Evolutionary conservation across 108 stramenopile species (phyloP).

Genomic region (Skeletonema menzelii): DNA sequence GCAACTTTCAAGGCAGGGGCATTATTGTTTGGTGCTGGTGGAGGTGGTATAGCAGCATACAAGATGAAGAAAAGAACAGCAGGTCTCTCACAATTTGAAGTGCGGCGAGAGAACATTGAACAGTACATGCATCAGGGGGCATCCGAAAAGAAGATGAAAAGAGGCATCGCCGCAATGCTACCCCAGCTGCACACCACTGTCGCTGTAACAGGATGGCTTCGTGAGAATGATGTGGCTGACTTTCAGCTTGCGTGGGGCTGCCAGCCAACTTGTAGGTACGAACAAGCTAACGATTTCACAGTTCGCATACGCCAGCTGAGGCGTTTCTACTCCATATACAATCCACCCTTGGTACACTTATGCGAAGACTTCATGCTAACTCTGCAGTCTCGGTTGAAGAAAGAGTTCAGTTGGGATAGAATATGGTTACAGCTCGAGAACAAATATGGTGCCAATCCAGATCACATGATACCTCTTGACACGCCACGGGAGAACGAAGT

Average conservation of each 20-base stretch:
- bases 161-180: conserved; percentile 37
- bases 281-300: conserved; percentile 29
- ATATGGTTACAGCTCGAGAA: conserved; percentile 43
- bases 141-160: conserved; percentile 44
- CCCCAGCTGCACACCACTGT: conserved; percentile 57
- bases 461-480: conserved; percentile 50
- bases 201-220: conserved; percentile 59
- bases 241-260: conserved; percentile 68
- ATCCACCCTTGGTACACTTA: conserved; percentile 40
- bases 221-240: conserved; percentile 51
- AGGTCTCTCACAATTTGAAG: conserved; percentile 60
- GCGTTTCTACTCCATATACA: conserved; percentile 57
- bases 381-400: conserved; percentile 26
- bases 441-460: conserved; percentile 53
- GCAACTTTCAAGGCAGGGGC: conserved; percentile 56
- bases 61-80: conserved; percentile 63
- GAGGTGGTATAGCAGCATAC: conserved; percentile 63
- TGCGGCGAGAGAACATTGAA: conserved; percentile 53
- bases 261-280: conserved; percentile 40
- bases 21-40: conserved; percentile 63
- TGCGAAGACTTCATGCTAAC: conserved; percentile 47
- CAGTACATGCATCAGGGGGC: conserved; percentile 36
- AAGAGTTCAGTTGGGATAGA: conserved; percentile 38
- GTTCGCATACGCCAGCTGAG: conserved; percentile 32
- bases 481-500: conserved; percentile 37